These are phyloP conservation scores for Fusarium luffae DNA, from an alignment of 2,329 filamentous ascomycete species.

Conservation along the genomic window DNA sequence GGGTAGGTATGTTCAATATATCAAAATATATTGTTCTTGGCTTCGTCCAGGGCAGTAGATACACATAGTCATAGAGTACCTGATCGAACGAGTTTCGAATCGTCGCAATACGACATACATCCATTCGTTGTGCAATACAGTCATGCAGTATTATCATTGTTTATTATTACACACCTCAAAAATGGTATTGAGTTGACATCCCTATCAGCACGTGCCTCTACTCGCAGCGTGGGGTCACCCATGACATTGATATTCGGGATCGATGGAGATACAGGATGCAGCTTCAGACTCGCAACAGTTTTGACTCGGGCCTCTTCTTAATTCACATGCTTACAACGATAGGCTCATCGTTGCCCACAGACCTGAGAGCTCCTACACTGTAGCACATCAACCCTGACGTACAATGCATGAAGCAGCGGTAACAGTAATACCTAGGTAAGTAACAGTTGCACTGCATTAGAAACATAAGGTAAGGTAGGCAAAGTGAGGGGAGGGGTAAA, in stretches of 20 bases:
- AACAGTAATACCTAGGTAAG: not conserved
- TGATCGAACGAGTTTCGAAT: not conserved
- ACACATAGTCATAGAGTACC: not conserved
- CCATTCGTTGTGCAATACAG: slow-evolving; percentile 1
- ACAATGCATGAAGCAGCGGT: slow-evolving; percentile 31
- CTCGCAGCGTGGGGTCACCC: slow-evolving; percentile 39
- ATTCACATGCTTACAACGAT: slow-evolving; percentile 48
- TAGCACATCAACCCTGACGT: slow-evolving; percentile 35
- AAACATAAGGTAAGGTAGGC: slow-evolving; percentile 9
- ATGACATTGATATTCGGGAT: slow-evolving; percentile 11
- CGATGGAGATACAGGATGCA: slow-evolving; percentile 20
- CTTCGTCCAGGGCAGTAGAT: not conserved
- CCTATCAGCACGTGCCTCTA: slow-evolving; percentile 36
- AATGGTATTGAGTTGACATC: slow-evolving; percentile 36
- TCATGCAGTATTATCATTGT: slow-evolving; percentile 13
- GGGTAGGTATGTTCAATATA: not conserved
- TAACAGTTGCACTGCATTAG: slow-evolving; percentile 11
- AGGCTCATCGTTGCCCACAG: slow-evolving; percentile 44
- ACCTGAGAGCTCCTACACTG: slow-evolving; percentile 21
- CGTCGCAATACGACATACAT: not conserved
- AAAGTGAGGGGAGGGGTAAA: slow-evolving; percentile 30
- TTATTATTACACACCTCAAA: slow-evolving; percentile 14
- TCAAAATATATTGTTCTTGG: not conserved
- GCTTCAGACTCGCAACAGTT: slow-evolving; percentile 31
- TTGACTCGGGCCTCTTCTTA: slow-evolving; percentile 37